A percentile compares a stretch with the other conserved stretches of the same genome.
Evolutionary conservation across 371 early-diverging fungal genomes (phyloP).

Genomic region (Rhizopus delemar): DNA sequence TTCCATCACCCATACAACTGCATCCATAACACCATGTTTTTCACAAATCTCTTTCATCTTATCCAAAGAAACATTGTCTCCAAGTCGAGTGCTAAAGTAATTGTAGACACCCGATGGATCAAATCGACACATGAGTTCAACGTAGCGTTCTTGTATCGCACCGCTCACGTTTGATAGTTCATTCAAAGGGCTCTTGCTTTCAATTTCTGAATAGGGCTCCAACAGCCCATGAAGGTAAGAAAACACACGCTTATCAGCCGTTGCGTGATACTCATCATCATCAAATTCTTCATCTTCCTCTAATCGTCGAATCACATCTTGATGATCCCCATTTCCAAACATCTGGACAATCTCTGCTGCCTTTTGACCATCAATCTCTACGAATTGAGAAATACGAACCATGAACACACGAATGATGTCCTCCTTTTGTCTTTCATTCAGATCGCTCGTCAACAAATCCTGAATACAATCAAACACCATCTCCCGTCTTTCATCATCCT

Average conservation of each 20-base stretch:
- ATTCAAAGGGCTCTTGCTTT: constrained; percentile 15
- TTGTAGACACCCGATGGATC: constrained; percentile 70
- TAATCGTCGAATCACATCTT: constrained; percentile 55
- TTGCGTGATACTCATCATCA: constrained; percentile 45
- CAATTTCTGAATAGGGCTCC: constrained; percentile 43
- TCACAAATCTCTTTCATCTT: constrained; percentile 61
- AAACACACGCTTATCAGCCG: constrained; percentile 57
- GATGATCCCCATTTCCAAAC: constrained; percentile 68
- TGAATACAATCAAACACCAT: constrained; percentile 65
- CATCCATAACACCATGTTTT: constrained; percentile 63
- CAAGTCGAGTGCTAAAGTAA: constrained; percentile 61
- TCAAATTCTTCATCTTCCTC: constrained; percentile 55
- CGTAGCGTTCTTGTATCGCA: constrained; percentile 66
- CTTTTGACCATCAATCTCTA: constrained; percentile 68
- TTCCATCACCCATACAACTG: constrained; percentile 81
- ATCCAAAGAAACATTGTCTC: constrained; percentile 59
- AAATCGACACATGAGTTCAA: constrained; percentile 69
- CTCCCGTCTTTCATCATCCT: constrained; percentile 60
- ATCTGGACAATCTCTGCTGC: constrained; percentile 61
- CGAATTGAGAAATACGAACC: constrained; percentile 65
- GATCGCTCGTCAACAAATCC: constrained; percentile 50
- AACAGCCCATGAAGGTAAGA: constrained; percentile 70
- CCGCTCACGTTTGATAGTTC: constrained; percentile 26
- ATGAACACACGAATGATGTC: constrained; percentile 64
- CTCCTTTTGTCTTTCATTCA: constrained; percentile 58